These are phyloP conservation scores for Diaporthe sp. DNA, from an alignment of 2,329 filamentous ascomycete genomes.

Conservation along the genomic window DNA sequence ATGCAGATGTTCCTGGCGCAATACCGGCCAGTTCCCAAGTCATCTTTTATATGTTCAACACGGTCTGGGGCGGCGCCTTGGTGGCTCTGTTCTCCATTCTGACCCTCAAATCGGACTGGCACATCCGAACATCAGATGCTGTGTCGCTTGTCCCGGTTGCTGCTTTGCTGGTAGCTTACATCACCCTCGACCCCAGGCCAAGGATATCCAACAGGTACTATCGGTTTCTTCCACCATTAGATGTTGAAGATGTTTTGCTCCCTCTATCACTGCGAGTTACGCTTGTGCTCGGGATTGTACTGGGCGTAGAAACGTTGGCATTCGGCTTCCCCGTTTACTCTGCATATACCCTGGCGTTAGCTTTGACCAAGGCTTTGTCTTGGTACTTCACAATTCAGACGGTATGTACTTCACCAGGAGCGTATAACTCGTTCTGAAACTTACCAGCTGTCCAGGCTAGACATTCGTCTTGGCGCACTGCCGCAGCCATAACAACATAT, in stretches of 20 bases:
- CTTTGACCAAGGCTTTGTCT: conserved; percentile 14
- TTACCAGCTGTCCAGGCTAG: background rate
- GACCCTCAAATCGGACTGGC: conserved; percentile 45
- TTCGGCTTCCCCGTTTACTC: conserved; percentile 2
- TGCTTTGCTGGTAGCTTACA: conserved; percentile 50
- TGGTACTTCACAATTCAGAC: conserved; percentile 30
- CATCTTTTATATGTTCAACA: conserved; percentile 36
- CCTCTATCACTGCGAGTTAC: conserved; percentile 7
- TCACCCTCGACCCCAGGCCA: conserved; percentile 12
- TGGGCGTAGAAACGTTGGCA: background rate
- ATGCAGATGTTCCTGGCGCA: background rate
- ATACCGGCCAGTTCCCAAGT: background rate
- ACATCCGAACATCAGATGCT: conserved; percentile 44
- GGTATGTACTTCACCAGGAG: background rate
- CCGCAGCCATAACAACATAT: conserved; percentile 47
- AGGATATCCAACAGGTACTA: background rate
- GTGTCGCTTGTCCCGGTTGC: conserved; percentile 49
- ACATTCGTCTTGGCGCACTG: conserved; percentile 14
- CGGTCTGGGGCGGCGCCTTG: conserved; percentile 45
- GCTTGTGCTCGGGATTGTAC: background rate
- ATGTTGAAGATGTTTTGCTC: background rate
- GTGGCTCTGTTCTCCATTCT: conserved; percentile 45
- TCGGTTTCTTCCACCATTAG: conserved; percentile 5
- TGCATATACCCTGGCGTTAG: background rate
- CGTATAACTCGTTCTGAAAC: background rate